Evolutionary conservation across 2,329 filamentous ascomycete genomes (phyloP).

Genomic region (Botrytis paeoniae): DNA sequence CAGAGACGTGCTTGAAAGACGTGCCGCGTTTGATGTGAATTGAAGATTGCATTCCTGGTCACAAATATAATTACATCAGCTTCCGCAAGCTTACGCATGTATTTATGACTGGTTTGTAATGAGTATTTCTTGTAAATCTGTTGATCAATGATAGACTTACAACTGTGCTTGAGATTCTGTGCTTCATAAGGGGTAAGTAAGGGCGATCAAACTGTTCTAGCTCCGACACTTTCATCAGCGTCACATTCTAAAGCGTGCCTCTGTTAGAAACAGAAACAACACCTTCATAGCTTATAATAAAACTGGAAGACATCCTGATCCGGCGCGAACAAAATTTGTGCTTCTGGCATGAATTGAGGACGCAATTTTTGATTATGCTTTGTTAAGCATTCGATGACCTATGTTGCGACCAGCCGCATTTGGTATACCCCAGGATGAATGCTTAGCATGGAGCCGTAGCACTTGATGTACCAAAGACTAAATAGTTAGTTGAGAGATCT

Average conservation of each 20-base stretch:
- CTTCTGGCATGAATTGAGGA: slow-evolving; percentile 41
- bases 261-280: slow-evolving; percentile 42
- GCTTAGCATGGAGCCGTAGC: slow-evolving; percentile 39
- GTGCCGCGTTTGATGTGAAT: slow-evolving; percentile 39
- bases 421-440: slow-evolving; percentile 33
- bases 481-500: slow-evolving; percentile 37
- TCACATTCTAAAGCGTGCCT: slow-evolving; percentile 38
- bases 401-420: slow-evolving; percentile 23
- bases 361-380: slow-evolving; percentile 31
- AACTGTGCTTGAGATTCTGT: slow-evolving; percentile 35
- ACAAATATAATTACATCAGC: slow-evolving; percentile 42
- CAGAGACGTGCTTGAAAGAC: slow-evolving; percentile 37
- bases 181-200: slow-evolving; percentile 37
- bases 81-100: slow-evolving; percentile 11
- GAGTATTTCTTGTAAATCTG: slow-evolving; percentile 34
- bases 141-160: slow-evolving; percentile 36
- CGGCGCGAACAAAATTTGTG: slow-evolving; percentile 42
- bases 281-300: slow-evolving; percentile 29
- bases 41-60: slow-evolving; percentile 42
- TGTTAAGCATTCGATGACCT: slow-evolving; percentile 28
- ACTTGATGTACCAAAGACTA: slow-evolving; percentile 40
- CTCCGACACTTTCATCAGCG: slow-evolving; percentile 41
- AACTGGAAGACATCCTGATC: slow-evolving; percentile 37
- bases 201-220: slow-evolving; percentile 37
- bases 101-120: background rate